Evolutionary conservation across 306 rosid genomes (phyloP).

Genomic region (Casuarina equisetifolia): DNA sequence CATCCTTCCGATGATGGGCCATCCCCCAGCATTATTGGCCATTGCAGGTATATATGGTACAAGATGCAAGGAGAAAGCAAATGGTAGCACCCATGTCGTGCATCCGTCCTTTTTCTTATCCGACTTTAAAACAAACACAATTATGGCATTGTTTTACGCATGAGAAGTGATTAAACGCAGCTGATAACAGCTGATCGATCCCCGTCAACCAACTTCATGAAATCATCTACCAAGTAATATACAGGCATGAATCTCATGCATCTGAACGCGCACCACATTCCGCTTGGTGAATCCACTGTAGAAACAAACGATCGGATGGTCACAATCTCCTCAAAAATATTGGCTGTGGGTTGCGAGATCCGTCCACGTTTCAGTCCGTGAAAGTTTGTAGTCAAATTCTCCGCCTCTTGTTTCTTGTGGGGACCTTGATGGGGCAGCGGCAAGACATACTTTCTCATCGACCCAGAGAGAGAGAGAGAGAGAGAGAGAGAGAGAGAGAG

Average conservation of each 20-base stretch:
- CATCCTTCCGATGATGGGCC: not conserved
- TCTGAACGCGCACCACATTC: too few relatives aligned
- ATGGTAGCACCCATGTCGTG: not conserved
- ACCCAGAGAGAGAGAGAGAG: conserved; percentile 3
- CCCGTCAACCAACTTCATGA: not conserved
- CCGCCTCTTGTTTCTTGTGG: conserved; percentile 14
- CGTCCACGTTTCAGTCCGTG: not conserved
- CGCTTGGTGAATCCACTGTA: too few relatives aligned
- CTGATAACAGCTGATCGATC: not conserved
- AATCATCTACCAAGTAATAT: not conserved
- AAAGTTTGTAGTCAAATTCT: conserved; percentile 13
- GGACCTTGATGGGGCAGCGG: conserved; percentile 4
- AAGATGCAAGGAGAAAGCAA: conserved; percentile 1
- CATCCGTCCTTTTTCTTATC: not conserved
- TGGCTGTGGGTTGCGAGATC: not conserved
- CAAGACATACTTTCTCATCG: conserved; percentile 5
- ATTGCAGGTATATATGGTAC: conserved; percentile 1
- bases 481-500: conserved; percentile 3
- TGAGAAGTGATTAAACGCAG: not conserved
- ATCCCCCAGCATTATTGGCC: not conserved
- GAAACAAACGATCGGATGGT: conserved; percentile 1
- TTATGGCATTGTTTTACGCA: not conserved
- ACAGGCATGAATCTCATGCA: too few relatives aligned
- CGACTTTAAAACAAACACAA: not conserved
- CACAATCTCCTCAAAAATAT: conserved; percentile 9